These are phyloP conservation scores for Mucor velutinosus DNA, from an alignment of 371 early-diverging fungal genomes.

Conservation along the genomic window DNA sequence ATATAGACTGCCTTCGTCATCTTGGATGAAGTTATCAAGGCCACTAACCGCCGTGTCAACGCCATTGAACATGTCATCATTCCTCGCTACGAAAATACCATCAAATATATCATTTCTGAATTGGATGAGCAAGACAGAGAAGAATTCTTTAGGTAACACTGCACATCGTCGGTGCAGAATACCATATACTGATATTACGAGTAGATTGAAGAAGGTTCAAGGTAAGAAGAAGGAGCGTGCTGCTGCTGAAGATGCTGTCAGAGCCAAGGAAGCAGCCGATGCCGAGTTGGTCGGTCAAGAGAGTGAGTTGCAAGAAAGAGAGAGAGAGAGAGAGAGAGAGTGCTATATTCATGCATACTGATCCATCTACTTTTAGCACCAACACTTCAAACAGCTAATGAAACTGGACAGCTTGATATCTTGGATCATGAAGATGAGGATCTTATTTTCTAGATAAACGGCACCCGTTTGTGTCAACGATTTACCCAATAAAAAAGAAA, in stretches of 20 bases:
- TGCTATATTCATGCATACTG: background rate
- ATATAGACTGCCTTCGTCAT: conserved; percentile 75
- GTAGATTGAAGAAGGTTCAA: conserved; percentile 95
- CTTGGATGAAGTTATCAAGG: conserved; percentile 98
- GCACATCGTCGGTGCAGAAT: background rate
- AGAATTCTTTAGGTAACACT: conserved; percentile 92
- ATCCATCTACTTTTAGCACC: conserved; percentile 14
- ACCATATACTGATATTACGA: background rate
- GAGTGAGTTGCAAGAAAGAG: conserved; percentile 3
- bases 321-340: background rate
- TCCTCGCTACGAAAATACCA: conserved; percentile 98
- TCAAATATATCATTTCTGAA: conserved; percentile 96
- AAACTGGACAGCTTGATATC: conserved; percentile 48
- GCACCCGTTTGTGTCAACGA: background rate
- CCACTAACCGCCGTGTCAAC: conserved; percentile 99
- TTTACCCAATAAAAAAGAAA: background rate
- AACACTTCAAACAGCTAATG: conserved; percentile 41
- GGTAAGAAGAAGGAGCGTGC: conserved; percentile 94
- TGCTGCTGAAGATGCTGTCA: conserved; percentile 55
- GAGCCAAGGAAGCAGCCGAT: conserved; percentile 24
- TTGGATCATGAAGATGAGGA: conserved; percentile 64
- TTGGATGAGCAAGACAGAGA: conserved; percentile 99
- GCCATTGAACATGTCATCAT: conserved; percentile 99
- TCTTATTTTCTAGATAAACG: conserved; percentile 43
- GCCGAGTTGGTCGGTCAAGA: conserved; percentile 19